Percentiles rank a stretch among this genome's conserved stretches.
Conservation (phyloP, 2,329 filamentous ascomycete genomes). For the Emmonsia crescens region DNA sequence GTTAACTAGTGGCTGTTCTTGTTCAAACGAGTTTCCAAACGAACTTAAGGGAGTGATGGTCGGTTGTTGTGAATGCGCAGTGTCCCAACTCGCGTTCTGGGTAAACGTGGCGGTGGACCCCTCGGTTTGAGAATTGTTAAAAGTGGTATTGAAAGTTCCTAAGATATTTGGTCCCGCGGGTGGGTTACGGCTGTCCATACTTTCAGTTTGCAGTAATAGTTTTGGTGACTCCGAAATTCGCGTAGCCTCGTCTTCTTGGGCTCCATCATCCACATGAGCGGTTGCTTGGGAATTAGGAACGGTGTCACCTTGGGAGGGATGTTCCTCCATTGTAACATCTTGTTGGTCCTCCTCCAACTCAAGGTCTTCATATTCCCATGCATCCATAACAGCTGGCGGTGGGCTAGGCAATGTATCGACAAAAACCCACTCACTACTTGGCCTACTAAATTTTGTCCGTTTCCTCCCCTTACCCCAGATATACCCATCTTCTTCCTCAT, state of each 20-base stretch:
- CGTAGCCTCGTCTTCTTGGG: background rate
- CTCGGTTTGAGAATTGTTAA: background rate
- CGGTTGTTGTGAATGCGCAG: background rate
- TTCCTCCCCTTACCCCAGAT: slow-evolving; percentile 55
- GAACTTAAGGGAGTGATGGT: slow-evolving; percentile 1
- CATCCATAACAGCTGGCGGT: slow-evolving; percentile 4
- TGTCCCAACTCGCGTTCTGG: background rate
- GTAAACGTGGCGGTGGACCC: background rate
- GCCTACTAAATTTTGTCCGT: slow-evolving; percentile 55
- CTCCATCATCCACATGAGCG: background rate
- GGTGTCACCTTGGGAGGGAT: slow-evolving; percentile 11
- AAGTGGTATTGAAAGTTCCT: background rate
- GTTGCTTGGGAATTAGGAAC: background rate
- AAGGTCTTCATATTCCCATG: slow-evolving; percentile 7
- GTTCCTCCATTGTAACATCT: slow-evolving; percentile 6
- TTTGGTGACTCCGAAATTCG: background rate
- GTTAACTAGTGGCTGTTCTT: background rate
- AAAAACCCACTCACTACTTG: slow-evolving; percentile 63
- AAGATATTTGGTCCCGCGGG: background rate
- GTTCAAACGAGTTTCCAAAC: background rate
- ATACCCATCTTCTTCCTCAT: slow-evolving; percentile 55
- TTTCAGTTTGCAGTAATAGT: slow-evolving; percentile 3
- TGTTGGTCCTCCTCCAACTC: slow-evolving; percentile 4
- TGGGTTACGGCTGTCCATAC: slow-evolving; percentile 1
- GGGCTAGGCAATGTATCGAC: slow-evolving; percentile 61